phyloP scores from a whole-genome alignment of 2,329 filamentous ascomycete species.

The Grosmannia huntii region DNA sequence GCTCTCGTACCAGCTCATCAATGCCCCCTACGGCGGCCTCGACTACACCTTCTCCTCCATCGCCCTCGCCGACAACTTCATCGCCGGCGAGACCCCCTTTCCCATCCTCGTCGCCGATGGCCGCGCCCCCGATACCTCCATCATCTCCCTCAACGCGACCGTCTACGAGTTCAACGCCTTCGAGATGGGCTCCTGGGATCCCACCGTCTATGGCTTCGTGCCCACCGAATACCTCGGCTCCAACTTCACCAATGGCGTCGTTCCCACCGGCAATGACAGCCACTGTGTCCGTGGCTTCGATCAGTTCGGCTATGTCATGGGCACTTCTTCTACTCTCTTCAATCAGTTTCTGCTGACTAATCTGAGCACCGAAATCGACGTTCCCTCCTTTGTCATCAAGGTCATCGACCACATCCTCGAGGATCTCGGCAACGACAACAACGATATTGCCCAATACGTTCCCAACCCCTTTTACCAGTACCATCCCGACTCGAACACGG shows the following conservation, averaged over 20 bases:
- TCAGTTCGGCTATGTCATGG: slow-evolving; percentile 72
- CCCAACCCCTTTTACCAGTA: slow-evolving; percentile 49
- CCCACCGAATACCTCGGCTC: slow-evolving; percentile 48
- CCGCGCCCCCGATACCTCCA: slow-evolving; percentile 28
- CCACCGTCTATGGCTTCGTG: slow-evolving; percentile 45
- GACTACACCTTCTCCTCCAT: slow-evolving; percentile 70
- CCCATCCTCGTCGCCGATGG: slow-evolving; percentile 37
- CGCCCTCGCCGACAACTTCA: slow-evolving; percentile 29
- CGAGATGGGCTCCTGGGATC: slow-evolving; percentile 54
- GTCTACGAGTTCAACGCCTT: slow-evolving; percentile 54
- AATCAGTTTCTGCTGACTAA: slow-evolving; percentile 62
- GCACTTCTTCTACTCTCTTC: slow-evolving; percentile 75
- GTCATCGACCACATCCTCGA: slow-evolving; percentile 39
- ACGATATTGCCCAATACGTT: slow-evolving; percentile 37
- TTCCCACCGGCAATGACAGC: slow-evolving; percentile 38
- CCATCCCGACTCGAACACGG: slow-evolving; percentile 26
- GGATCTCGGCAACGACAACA: slow-evolving; percentile 37
- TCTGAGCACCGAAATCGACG: slow-evolving; percentile 29
- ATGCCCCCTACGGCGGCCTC: slow-evolving; percentile 60
- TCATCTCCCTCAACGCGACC: slow-evolving; percentile 41
- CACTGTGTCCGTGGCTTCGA: slow-evolving; percentile 68
- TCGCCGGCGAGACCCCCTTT: slow-evolving; percentile 29
- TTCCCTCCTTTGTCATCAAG: slow-evolving; percentile 35
- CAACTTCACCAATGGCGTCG: slow-evolving; percentile 37
- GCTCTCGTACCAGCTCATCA: slow-evolving; percentile 75